phyloP scores from a whole-genome alignment of 108 stramenopile species.

The Pseudonitzschia multiseries region DNA sequence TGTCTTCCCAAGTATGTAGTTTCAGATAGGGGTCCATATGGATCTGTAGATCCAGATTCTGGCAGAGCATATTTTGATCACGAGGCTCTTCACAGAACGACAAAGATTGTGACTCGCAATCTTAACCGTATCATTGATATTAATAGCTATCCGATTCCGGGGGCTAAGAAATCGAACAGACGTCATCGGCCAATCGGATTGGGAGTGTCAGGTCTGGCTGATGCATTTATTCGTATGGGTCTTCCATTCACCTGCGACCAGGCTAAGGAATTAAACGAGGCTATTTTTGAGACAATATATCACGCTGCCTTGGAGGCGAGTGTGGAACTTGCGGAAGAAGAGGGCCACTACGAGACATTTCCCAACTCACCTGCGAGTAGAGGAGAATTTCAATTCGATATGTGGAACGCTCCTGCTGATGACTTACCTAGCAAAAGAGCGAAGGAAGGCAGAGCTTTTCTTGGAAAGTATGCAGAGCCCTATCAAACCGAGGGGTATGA shows the following conservation, averaged over 20 bases:
- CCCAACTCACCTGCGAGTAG: slow-evolving; percentile 87
- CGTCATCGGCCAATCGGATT: slow-evolving; percentile 96
- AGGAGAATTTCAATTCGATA: slow-evolving; percentile 89
- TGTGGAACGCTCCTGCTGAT: slow-evolving; percentile 83
- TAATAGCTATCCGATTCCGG: slow-evolving; percentile 90
- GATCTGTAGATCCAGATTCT: slow-evolving; percentile 69
- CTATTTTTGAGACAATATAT: slow-evolving; percentile 97
- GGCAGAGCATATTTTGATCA: slow-evolving; percentile 85
- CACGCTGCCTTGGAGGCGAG: slow-evolving; percentile 93
- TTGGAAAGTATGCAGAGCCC: slow-evolving; percentile 28
- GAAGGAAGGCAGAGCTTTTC: neutral
- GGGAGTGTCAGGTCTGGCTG: slow-evolving; percentile 96
- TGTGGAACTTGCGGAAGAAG: slow-evolving; percentile 81
- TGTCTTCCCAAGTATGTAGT: slow-evolving; percentile 83
- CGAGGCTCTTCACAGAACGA: slow-evolving; percentile 75
- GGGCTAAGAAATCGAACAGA: slow-evolving; percentile 84
- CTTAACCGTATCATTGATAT: slow-evolving; percentile 95
- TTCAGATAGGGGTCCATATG: slow-evolving; percentile 65
- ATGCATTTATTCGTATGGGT: slow-evolving; percentile 91
- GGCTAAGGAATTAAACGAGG: slow-evolving; percentile 87
- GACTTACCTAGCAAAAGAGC: slow-evolving; percentile 58
- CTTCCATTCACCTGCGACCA: slow-evolving; percentile 86
- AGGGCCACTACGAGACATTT: slow-evolving; percentile 90
- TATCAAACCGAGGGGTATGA: slow-evolving; percentile 67
- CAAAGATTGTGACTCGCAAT: slow-evolving; percentile 91